A percentile compares a stretch with the other conserved stretches of the same genome.
phyloP scores from a whole-genome alignment of 75 land plant genomes.

The Pinus albicaulis region DNA sequence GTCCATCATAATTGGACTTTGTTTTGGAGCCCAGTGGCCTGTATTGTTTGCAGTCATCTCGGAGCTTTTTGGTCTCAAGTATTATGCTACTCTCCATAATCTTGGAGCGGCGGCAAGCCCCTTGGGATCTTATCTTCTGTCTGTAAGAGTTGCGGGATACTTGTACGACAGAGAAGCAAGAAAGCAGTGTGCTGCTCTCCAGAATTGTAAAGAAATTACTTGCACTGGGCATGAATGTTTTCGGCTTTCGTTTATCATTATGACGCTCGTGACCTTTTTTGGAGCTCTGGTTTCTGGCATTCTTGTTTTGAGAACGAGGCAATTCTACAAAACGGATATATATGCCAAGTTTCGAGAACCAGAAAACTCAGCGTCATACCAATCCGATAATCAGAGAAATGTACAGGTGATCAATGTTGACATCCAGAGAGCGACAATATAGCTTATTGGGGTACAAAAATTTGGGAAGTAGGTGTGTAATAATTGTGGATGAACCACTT shows the following conservation, averaged over 20 bases:
- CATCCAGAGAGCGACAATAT: no score
- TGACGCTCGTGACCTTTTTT: constrained; percentile 11
- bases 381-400: no score
- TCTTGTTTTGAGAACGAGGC: constrained; percentile 29
- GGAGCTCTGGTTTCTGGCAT: constrained; percentile 21
- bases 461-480: no score
- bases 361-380: no score
- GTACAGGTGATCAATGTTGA: no score
- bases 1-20: constrained; percentile 49
- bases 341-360: constrained; percentile 22
- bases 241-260: constrained; percentile 28
- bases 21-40: constrained; percentile 56
- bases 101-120: constrained; percentile 52
- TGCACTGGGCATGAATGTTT: constrained; percentile 32
- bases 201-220: constrained; percentile 8
- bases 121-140: constrained; percentile 57
- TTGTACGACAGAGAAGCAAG: constrained; percentile 62
- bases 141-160: constrained; percentile 51
- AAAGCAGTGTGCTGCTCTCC: constrained; percentile 25
- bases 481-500: no score
- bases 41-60: constrained; percentile 54
- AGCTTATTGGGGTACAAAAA: no score
- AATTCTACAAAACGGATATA: constrained; percentile 35
- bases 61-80: constrained; percentile 65
- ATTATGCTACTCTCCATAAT: constrained; percentile 60